Conservation (phyloP, 768 basidiomycete species). For the Brasilioporus rufonigricans region DNA sequence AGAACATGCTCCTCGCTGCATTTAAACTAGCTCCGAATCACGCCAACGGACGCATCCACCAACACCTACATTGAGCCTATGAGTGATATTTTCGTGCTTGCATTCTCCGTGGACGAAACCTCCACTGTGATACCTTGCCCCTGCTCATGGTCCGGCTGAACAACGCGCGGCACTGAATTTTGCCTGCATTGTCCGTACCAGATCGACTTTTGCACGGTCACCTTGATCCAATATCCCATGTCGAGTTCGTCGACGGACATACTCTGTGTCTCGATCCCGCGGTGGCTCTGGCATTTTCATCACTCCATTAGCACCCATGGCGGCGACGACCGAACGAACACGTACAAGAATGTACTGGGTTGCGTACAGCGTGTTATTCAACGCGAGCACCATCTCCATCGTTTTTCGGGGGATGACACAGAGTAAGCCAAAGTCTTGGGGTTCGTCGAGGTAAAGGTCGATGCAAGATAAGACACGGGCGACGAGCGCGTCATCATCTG, state of each 20-base stretch:
- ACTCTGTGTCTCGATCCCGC: neutral
- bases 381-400: neutral
- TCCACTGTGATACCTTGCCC: neutral
- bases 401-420: constrained; percentile 7
- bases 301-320: neutral
- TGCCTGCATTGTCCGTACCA: neutral
- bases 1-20: too few relatives aligned
- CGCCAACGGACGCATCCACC: too few relatives aligned
- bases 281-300: neutral
- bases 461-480: constrained; percentile 9
- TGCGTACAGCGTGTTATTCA: neutral
- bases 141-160: neutral
- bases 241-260: constrained; percentile 9
- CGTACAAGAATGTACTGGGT: constrained; percentile 12
- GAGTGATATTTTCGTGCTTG: too few relatives aligned
- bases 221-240: constrained; percentile 19
- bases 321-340: neutral
- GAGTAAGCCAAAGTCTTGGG: constrained; percentile 14
- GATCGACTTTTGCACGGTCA: neutral
- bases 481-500: constrained; percentile 10
- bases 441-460: neutral
- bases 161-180: neutral
- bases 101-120: too few relatives aligned
- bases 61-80: too few relatives aligned
- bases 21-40: too few relatives aligned